phyloP scores from a whole-genome alignment of 768 basidiomycete genomes.

The Lactifluus volemus region DNA sequence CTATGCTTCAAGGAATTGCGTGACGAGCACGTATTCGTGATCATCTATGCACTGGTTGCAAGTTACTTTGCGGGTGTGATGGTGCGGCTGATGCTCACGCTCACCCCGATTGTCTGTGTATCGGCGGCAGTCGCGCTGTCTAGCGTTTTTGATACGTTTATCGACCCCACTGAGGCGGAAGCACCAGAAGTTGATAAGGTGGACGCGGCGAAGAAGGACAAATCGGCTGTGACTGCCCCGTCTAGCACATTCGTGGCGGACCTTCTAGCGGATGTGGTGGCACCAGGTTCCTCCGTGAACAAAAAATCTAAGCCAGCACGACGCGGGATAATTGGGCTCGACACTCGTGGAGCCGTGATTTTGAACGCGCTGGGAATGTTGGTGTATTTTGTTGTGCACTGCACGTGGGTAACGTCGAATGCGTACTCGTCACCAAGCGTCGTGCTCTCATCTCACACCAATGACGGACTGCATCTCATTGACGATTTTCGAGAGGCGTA shows the following conservation, averaged over 20 bases:
- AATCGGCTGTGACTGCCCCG: slow-evolving; percentile 32
- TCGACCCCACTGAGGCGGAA: slow-evolving; percentile 74
- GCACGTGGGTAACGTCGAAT: slow-evolving; percentile 90
- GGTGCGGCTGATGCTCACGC: slow-evolving; percentile 97
- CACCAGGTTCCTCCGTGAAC: slow-evolving; percentile 6
- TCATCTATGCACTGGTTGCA: slow-evolving; percentile 92
- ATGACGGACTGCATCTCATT: slow-evolving; percentile 91
- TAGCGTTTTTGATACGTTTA: slow-evolving; percentile 77
- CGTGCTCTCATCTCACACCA: slow-evolving; percentile 69
- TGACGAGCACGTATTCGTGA: slow-evolving; percentile 97
- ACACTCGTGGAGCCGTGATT: slow-evolving; percentile 71
- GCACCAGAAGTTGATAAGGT: slow-evolving; percentile 28
- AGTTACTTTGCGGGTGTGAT: slow-evolving; percentile 99
- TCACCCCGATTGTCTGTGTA: slow-evolving; percentile 96
- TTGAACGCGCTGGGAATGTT: slow-evolving; percentile 71
- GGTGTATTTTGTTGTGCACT: slow-evolving; percentile 88
- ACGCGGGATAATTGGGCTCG: slow-evolving; percentile 73
- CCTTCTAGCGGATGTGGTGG: slow-evolving; percentile 16
- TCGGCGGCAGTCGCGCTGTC: slow-evolving; percentile 87
- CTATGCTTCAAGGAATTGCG: slow-evolving; percentile 90
- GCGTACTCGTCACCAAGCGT: slow-evolving; percentile 99
- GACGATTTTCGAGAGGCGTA: slow-evolving; percentile 99
- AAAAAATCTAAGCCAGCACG: slow-evolving; percentile 30
- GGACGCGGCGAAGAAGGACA: slow-evolving; percentile 39
- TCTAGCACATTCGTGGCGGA: slow-evolving; percentile 16